Evolutionary conservation across 2,329 filamentous ascomycete genomes (phyloP), one percentile per base, ranked within the genome.

Genomic region (Westerdykella ornata): DNA sequence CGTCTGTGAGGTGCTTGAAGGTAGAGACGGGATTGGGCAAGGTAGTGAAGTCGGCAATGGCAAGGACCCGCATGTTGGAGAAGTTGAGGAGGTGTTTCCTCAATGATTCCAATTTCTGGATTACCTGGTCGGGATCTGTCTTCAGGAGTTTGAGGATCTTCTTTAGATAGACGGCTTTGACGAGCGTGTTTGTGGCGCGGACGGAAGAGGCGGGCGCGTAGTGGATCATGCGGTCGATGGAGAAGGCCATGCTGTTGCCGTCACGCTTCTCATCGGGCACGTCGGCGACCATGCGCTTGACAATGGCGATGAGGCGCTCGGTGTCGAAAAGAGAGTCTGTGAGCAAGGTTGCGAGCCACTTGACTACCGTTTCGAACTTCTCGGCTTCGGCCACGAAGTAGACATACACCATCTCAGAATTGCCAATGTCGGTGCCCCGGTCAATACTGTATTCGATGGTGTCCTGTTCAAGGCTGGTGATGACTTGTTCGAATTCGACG

Each of bases 211-310:
- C 80, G 20, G 78, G 77, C n/a, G 84, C 76, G 55, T 86, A 80
- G 62, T 95, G 87, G 16, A 94, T 78, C 67, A 90, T 88, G 47
- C 82, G 77, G 53, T 92, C 73, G 5, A 81, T 76, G 1, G 76
- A 72, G 35, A 69, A 71, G 19, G 75, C 67, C 79, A 84, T 83
- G 49, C 80, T 43, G 42, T 82, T 78, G 1, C 92, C 92, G 53
- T 85, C 86, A 32, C 92, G 85, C 72, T 97, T 98, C 39, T 82
- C 75, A 59, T 96, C 88, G 0, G 92, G 92, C 14, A 98, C 84
- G 54, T 97, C 90, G 2, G 89, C 88, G 14, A 96, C 74, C 35
- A 94, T 80, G 65, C 95, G 94, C 43, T 82, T 81, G 13, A 94
- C 72, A 30, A 78, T 76, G 1, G 78, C 72, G 38, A 74, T 72